Evolutionary conservation across 2,329 filamentous ascomycete genomes (phyloP).

Genomic region (Fusarium xyrophilum): DNA sequence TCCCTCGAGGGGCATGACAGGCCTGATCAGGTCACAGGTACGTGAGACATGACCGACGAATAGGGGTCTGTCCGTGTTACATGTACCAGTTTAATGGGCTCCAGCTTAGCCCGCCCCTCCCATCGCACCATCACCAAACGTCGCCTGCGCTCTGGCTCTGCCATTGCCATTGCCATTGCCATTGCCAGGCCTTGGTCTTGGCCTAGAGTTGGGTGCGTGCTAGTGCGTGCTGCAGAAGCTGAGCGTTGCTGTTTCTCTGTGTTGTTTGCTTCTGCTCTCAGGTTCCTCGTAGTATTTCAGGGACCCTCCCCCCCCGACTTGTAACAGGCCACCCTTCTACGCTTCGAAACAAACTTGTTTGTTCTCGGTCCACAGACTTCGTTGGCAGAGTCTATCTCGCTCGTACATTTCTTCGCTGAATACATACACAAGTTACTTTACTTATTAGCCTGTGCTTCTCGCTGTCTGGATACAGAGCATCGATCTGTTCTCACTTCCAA

Average conservation of each 20-base stretch:
- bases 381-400: conserved; percentile 62
- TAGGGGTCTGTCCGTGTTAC: conserved; percentile 16
- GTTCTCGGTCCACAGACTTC: conserved; percentile 52
- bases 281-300: conserved; percentile 35
- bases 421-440: conserved; percentile 14
- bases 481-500: conserved; percentile 22
- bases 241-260: conserved; percentile 21
- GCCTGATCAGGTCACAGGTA: conserved; percentile 33
- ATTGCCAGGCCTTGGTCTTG: conserved; percentile 7
- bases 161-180: background rate
- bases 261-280: conserved; percentile 26
- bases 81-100: conserved; percentile 30
- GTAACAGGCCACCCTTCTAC: conserved; percentile 29
- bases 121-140: conserved; percentile 28
- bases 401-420: conserved; percentile 36
- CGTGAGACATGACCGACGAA: conserved; percentile 19
- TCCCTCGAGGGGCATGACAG: conserved; percentile 24
- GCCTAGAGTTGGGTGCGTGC: conserved; percentile 6
- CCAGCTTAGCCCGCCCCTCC: background rate
- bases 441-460: conserved; percentile 21
- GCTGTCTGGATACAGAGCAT: conserved; percentile 42
- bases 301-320: conserved; percentile 26
- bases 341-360: conserved; percentile 35
- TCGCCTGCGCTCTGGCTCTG: conserved; percentile 8
- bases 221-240: conserved; percentile 17